Conservation (phyloP, 108 stramenopile genomes). For the Skeletonema marinoi region DNA sequence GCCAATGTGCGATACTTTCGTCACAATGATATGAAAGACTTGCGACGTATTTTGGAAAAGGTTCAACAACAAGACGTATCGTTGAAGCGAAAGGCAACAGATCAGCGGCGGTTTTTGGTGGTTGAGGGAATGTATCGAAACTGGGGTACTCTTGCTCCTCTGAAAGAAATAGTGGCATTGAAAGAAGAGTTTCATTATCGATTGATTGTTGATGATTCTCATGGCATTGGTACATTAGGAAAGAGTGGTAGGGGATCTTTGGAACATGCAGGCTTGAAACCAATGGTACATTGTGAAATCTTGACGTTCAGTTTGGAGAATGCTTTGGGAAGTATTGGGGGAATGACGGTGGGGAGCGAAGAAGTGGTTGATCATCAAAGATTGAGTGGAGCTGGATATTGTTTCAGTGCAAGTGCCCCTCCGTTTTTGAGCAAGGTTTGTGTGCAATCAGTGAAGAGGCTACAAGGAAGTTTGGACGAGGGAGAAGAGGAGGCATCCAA, state of each 20-base stretch:
- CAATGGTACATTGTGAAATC: constrained; percentile 90
- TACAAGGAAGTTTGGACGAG: constrained; percentile 26
- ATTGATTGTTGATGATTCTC: constrained; percentile 95
- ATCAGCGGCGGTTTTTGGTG: constrained; percentile 96
- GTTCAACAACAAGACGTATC: constrained; percentile 75
- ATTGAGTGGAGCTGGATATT: constrained; percentile 97
- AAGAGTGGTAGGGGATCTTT: constrained; percentile 82
- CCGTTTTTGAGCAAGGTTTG: constrained; percentile 85
- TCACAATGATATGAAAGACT: constrained; percentile 97
- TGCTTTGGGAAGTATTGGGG: constrained; percentile 93
- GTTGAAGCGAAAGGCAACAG: constrained; percentile 71
- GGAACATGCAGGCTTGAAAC: constrained; percentile 63
- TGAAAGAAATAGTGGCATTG: constrained; percentile 87
- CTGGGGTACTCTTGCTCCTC: constrained; percentile 89
- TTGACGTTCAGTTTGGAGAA: constrained; percentile 92
- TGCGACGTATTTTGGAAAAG: constrained; percentile 87
- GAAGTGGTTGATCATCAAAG: constrained; percentile 99
- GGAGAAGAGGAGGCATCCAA: not conserved
- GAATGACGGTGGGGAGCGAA: constrained; percentile 93
- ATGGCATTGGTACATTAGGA: constrained; percentile 93
- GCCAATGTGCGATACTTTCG: constrained; percentile 91
- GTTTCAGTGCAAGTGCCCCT: constrained; percentile 96
- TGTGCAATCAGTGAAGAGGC: constrained; percentile 28
- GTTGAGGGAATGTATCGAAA: constrained; percentile 97
- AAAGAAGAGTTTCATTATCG: constrained; percentile 93